Evolutionary conservation across 805 yeast species (phyloP).

Genomic region (Candida cerambycidarum): DNA sequence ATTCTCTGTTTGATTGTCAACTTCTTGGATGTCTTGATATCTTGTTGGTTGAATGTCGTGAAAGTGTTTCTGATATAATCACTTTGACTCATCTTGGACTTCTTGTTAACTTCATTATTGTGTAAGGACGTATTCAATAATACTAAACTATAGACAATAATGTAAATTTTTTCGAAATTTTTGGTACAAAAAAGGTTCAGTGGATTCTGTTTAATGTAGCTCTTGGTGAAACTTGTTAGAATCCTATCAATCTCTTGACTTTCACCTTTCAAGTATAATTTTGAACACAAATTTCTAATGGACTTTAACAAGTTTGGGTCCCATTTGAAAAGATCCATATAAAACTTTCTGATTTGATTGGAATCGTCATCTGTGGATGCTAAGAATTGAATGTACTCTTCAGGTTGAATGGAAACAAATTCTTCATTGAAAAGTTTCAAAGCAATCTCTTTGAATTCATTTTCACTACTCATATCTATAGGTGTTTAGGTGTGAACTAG

Average conservation of each 20-base stretch:
- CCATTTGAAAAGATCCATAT: slow-evolving; percentile 49
- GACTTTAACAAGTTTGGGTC: slow-evolving; percentile 54
- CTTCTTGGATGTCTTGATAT: slow-evolving; percentile 21
- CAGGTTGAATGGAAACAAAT: slow-evolving; percentile 43
- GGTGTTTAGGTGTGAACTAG: too few relatives aligned
- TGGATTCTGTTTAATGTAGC: slow-evolving; percentile 57
- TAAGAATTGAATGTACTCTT: slow-evolving; percentile 44
- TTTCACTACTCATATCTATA: background rate
- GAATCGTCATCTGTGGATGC: slow-evolving; percentile 41
- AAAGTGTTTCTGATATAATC: slow-evolving; percentile 45
- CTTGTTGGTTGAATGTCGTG: slow-evolving; percentile 40
- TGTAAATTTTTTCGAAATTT: slow-evolving; percentile 58
- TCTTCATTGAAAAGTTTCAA: slow-evolving; percentile 36
- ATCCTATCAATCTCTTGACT: slow-evolving; percentile 78
- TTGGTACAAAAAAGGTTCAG: slow-evolving; percentile 49
- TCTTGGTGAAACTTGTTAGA: slow-evolving; percentile 62
- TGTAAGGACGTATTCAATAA: slow-evolving; percentile 78
- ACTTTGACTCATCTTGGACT: slow-evolving; percentile 38
- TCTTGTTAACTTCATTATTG: slow-evolving; percentile 44
- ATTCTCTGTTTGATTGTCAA: slow-evolving; percentile 39
- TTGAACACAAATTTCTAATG: slow-evolving; percentile 60
- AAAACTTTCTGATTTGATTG: slow-evolving; percentile 38
- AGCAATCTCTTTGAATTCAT: slow-evolving; percentile 37
- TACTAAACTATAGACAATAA: slow-evolving; percentile 68
- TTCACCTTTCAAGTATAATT: slow-evolving; percentile 76